These are phyloP conservation scores for Neonectria punicea DNA, from an alignment of 2,329 filamentous ascomycete species.

Conservation along the genomic window DNA sequence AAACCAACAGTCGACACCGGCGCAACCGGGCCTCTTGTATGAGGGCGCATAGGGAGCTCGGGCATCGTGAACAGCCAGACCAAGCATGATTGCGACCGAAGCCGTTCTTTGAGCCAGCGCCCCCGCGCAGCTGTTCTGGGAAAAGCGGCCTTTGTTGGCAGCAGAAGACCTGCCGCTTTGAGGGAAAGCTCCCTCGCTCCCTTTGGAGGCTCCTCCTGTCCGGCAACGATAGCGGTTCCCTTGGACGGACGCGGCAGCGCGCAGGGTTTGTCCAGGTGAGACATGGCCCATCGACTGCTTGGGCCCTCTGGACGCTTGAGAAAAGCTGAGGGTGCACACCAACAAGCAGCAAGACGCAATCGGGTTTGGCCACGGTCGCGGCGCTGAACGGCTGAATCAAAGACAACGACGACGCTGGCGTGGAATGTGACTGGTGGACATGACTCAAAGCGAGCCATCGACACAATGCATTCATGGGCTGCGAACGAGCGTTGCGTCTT, in stretches of 20 bases:
- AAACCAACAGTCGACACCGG: slow-evolving; percentile 16
- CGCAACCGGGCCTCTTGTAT: slow-evolving; percentile 35
- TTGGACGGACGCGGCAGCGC: slow-evolving; percentile 36
- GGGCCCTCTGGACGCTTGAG: neutral
- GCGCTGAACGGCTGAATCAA: slow-evolving; percentile 28
- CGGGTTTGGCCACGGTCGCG: slow-evolving; percentile 31
- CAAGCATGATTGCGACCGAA: slow-evolving; percentile 39
- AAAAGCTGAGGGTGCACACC: neutral
- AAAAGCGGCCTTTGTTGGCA: slow-evolving; percentile 36
- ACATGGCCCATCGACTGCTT: slow-evolving; percentile 28
- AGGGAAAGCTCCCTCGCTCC: slow-evolving; percentile 17
- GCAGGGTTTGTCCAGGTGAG: slow-evolving; percentile 37
- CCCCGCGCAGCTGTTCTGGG: slow-evolving; percentile 38
- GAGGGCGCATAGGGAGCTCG: slow-evolving; percentile 14
- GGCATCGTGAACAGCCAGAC: slow-evolving; percentile 40
- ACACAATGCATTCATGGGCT: slow-evolving; percentile 33
- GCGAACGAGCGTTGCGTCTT: slow-evolving; percentile 5
- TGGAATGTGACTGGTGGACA: slow-evolving; percentile 43
- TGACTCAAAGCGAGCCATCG: slow-evolving; percentile 38
- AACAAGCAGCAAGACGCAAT: slow-evolving; percentile 31
- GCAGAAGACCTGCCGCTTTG: slow-evolving; percentile 26
- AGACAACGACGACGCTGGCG: slow-evolving; percentile 32
- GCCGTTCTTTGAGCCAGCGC: slow-evolving; percentile 36
- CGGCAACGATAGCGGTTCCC: slow-evolving; percentile 12
- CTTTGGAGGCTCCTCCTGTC: slow-evolving; percentile 4